A percentile compares a stretch with the other conserved stretches of the same genome.
Evolutionary conservation across 495 filamentous ascomycete species (phyloP).

Genomic region (Talaromyces trachyspermus): DNA sequence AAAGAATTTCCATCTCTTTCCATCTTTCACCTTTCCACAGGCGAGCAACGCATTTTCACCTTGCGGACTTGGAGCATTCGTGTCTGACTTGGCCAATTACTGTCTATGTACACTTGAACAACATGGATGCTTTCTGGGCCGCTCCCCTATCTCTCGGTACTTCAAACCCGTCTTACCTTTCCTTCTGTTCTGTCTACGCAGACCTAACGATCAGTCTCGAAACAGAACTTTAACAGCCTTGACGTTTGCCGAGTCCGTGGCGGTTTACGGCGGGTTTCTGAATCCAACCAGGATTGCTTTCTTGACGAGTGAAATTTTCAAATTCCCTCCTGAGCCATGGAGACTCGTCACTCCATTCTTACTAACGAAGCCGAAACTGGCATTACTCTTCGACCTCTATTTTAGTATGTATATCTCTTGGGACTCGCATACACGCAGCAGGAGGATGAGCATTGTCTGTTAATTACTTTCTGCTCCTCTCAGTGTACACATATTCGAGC

Average conservation of each 20-base stretch:
- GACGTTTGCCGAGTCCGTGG: slow-evolving; percentile 54
- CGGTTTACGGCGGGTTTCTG: slow-evolving; percentile 55
- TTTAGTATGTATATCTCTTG: slow-evolving; percentile 48
- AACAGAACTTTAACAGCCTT: slow-evolving; percentile 64
- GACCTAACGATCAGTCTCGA: slow-evolving; percentile 33
- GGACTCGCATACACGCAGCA: not conserved
- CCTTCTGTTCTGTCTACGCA: too few relatives aligned
- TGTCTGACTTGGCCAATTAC: too few relatives aligned
- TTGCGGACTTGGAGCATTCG: not conserved
- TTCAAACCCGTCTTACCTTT: too few relatives aligned
- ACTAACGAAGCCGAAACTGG: slow-evolving; percentile 54
- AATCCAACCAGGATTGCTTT: slow-evolving; percentile 50
- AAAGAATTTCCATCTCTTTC: not conserved
- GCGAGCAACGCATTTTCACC: too few relatives aligned
- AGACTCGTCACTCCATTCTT: slow-evolving; percentile 64
- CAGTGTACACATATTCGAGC: slow-evolving; percentile 62
- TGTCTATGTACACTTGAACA: not conserved
- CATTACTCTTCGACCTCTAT: slow-evolving; percentile 76
- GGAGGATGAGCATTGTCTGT: slow-evolving; percentile 8
- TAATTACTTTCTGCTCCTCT: slow-evolving; percentile 11
- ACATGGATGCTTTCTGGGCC: slow-evolving; percentile 62
- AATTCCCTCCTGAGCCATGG: slow-evolving; percentile 62
- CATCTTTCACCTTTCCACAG: not conserved
- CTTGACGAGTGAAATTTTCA: slow-evolving; percentile 45
- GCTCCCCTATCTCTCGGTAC: slow-evolving; percentile 67